Evolutionary conservation across 306 rosid genomes (phyloP).

Genomic region (Dryas alaskensis): DNA sequence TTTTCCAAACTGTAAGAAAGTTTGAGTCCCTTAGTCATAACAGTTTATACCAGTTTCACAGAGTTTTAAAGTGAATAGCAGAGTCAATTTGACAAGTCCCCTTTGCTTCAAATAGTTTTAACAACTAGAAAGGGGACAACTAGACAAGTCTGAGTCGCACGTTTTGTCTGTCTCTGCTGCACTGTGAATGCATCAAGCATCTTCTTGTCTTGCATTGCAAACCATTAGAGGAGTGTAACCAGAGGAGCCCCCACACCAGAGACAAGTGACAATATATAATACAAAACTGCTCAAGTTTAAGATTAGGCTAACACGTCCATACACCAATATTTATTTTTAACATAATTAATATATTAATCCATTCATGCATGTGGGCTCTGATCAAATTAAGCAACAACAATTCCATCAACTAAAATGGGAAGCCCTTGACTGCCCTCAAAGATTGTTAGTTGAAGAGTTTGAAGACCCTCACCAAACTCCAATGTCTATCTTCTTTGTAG

Average conservation of each 20-base stretch:
- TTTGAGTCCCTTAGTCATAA: too few species aligned
- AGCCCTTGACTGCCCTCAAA: slow-evolving; percentile 11
- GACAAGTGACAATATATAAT: slow-evolving; percentile 29
- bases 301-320: slow-evolving; percentile 42
- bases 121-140: neutral
- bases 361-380: neutral
- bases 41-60: too few species aligned
- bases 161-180: slow-evolving; percentile 32
- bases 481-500: slow-evolving; percentile 36
- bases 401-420: neutral
- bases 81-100: neutral
- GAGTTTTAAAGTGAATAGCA: too few species aligned
- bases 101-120: slow-evolving; percentile 38
- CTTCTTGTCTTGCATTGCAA: slow-evolving; percentile 52
- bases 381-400: neutral
- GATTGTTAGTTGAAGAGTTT: slow-evolving; percentile 33
- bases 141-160: slow-evolving; percentile 33
- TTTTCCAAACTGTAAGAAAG: too few species aligned
- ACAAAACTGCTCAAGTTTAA: slow-evolving; percentile 9
- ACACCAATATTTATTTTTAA: neutral
- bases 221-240: slow-evolving; percentile 25
- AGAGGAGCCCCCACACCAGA: slow-evolving; percentile 4
- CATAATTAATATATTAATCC: neutral
- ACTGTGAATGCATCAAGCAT: slow-evolving; percentile 34
- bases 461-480: slow-evolving; percentile 39